phyloP scores from a whole-genome alignment of 257 asterid species.

The Solanum arcanum region DNA sequence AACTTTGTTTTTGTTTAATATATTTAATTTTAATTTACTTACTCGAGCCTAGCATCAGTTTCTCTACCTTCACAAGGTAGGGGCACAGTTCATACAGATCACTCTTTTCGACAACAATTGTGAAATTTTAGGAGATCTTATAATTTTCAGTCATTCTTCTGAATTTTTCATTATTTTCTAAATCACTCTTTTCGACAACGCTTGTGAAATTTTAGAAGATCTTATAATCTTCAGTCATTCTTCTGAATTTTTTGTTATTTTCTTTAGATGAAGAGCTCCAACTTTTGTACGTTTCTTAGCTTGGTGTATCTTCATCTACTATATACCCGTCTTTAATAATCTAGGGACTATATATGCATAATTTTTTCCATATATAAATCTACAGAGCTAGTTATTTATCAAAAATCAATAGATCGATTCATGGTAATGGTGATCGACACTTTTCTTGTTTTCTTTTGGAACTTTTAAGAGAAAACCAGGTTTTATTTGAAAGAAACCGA shows the following conservation, averaged over 20 bases:
- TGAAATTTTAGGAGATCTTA: no score
- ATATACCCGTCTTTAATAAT: neutral
- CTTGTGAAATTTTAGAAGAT: no score
- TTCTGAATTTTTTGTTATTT: no score
- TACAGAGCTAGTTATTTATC: neutral
- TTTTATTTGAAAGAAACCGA: no score
- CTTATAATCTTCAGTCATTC: neutral
- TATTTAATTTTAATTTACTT: no score
- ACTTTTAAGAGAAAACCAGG: neutral
- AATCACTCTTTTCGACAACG: no score
- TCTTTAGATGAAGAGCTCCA: neutral
- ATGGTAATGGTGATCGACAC: neutral
- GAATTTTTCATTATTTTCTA: no score
- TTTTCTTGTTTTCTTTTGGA: neutral
- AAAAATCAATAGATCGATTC: neutral
- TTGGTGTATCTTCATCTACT: neutral
- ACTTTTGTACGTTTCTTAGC: neutral
- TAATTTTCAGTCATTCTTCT: no score
- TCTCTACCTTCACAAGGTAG: neutral
- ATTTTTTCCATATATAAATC: neutral
- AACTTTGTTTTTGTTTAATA: no score
- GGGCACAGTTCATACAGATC: neutral
- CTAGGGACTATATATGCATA: neutral
- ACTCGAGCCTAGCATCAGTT: neutral
- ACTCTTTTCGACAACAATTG: no score